These are phyloP conservation scores for Elaphomyces granulatus DNA, from an alignment of 495 filamentous ascomycete species.

Conservation along the genomic window DNA sequence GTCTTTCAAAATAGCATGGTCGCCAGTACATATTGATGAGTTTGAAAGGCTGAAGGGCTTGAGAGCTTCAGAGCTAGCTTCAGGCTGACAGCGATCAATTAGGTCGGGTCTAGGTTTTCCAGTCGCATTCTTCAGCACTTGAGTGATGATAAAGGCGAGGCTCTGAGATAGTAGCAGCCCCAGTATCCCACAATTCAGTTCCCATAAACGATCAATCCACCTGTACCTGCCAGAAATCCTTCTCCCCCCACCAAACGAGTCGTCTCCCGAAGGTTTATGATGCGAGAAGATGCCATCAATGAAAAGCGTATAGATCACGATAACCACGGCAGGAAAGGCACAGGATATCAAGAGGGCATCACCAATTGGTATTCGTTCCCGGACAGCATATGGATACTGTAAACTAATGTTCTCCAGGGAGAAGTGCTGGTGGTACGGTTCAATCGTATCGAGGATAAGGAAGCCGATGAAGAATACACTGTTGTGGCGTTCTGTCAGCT, in stretches of 20 bases:
- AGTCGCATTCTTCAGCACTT: conserved; percentile 71
- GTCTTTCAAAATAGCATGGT: conserved; percentile 56
- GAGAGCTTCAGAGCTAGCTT: conserved; percentile 21
- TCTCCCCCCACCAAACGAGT: conserved; percentile 21
- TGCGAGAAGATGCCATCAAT: conserved; percentile 57
- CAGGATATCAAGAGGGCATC: conserved; percentile 42
- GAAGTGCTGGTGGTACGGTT: conserved; percentile 44
- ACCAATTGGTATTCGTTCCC: conserved; percentile 55
- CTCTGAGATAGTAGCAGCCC: conserved; percentile 55
- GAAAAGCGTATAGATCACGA: conserved; percentile 56
- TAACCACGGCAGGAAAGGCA: conserved; percentile 45
- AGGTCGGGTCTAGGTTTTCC: conserved; percentile 79
- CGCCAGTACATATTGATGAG: conserved; percentile 51
- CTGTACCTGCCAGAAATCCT: conserved; percentile 53
- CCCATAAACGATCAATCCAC: conserved; percentile 55
- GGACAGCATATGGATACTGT: conserved; percentile 56
- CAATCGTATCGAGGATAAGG: conserved; percentile 37
- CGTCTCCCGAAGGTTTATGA: conserved; percentile 32
- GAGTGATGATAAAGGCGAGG: conserved; percentile 61
- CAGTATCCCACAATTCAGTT: conserved; percentile 67
- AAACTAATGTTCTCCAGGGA: conserved; percentile 46
- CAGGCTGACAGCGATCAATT: conserved; percentile 51
- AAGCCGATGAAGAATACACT: conserved; percentile 38
- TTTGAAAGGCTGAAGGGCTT: conserved; percentile 42
- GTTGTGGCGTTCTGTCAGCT: conserved; percentile 22